These are phyloP conservation scores for Colletotrichum sp. DNA, from an alignment of 2,329 filamentous ascomycete species.

Conservation along the genomic window DNA sequence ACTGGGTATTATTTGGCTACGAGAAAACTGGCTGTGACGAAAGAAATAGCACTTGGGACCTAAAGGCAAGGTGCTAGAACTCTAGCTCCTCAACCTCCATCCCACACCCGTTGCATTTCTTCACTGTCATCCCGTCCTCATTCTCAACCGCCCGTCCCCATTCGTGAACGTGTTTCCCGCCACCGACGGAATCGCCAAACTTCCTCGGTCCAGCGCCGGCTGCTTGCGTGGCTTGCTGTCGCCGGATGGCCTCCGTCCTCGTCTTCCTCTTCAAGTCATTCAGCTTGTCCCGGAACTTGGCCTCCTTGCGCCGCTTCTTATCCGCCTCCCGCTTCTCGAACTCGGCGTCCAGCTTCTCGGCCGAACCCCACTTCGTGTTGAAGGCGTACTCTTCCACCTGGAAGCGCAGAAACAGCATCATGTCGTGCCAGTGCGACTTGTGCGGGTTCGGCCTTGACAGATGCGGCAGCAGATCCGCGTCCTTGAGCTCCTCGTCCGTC, in stretches of 20 bases:
- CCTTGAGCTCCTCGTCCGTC: slow-evolving; percentile 88
- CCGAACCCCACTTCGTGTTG: slow-evolving; percentile 86
- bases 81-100: slow-evolving; percentile 82
- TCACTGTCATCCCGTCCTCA: slow-evolving; percentile 76
- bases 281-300: slow-evolving; percentile 89
- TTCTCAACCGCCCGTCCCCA: slow-evolving; percentile 77
- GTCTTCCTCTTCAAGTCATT: slow-evolving; percentile 93
- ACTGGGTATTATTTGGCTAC: neutral
- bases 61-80: slow-evolving; percentile 44
- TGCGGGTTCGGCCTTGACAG: slow-evolving; percentile 92
- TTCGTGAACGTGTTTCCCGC: slow-evolving; percentile 83
- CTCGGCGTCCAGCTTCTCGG: slow-evolving; percentile 85
- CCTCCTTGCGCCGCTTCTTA: slow-evolving; percentile 85
- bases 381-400: slow-evolving; percentile 97
- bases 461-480: slow-evolving; percentile 85
- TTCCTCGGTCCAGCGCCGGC: slow-evolving; percentile 56
- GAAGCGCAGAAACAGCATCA: slow-evolving; percentile 95
- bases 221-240: slow-evolving; percentile 63
- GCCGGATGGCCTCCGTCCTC: slow-evolving; percentile 84
- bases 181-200: slow-evolving; percentile 80
- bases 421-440: slow-evolving; percentile 95
- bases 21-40: neutral
- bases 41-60: neutral
- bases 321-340: slow-evolving; percentile 80
- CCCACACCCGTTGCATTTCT: slow-evolving; percentile 78